These are phyloP conservation scores for Yamadazyma diospyri DNA, from an alignment of 1,139 yeast genomes.

Conservation along the genomic window DNA sequence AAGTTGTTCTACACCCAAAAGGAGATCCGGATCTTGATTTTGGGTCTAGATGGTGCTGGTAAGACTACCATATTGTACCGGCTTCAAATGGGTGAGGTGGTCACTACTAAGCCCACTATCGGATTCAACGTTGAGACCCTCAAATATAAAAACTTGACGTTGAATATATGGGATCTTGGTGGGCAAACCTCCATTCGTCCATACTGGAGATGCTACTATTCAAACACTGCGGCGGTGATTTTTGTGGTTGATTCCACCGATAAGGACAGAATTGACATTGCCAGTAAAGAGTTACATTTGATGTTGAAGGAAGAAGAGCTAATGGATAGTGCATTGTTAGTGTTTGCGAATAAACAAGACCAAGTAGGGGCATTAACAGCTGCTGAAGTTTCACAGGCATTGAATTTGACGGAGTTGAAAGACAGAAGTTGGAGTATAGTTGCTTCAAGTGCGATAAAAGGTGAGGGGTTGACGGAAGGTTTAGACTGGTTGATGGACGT, in stretches of 20 bases:
- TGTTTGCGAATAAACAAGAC: slow-evolving; percentile 96
- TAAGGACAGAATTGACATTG: slow-evolving; percentile 84
- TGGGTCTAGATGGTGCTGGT: slow-evolving; percentile 98
- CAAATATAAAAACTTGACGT: slow-evolving; percentile 82
- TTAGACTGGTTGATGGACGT: slow-evolving; percentile 97
- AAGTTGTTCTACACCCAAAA: slow-evolving; percentile 86
- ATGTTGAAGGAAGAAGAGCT: slow-evolving; percentile 94
- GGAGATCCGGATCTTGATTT: slow-evolving; percentile 85
- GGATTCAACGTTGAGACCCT: slow-evolving; percentile 97
- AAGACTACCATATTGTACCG: slow-evolving; percentile 92
- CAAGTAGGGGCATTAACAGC: slow-evolving; percentile 95
- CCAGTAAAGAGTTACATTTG: slow-evolving; percentile 82
- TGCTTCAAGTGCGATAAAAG: slow-evolving; percentile 93
- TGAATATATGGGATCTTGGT: slow-evolving; percentile 89
- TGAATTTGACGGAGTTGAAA: slow-evolving; percentile 80
- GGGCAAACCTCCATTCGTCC: slow-evolving; percentile 97
- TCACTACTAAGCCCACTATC: slow-evolving; percentile 91
- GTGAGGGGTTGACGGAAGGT: slow-evolving; percentile 95
- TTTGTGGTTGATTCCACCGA: slow-evolving; percentile 98
- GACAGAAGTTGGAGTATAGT: slow-evolving; percentile 98
- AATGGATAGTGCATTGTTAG: slow-evolving; percentile 83
- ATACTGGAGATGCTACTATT: slow-evolving; percentile 96
- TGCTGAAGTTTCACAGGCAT: slow-evolving; percentile 87
- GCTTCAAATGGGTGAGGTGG: slow-evolving; percentile 90
- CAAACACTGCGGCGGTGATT: slow-evolving; percentile 92